phyloP scores from a whole-genome alignment of 495 filamentous ascomycete genomes.

The Penicillium fimorum region DNA sequence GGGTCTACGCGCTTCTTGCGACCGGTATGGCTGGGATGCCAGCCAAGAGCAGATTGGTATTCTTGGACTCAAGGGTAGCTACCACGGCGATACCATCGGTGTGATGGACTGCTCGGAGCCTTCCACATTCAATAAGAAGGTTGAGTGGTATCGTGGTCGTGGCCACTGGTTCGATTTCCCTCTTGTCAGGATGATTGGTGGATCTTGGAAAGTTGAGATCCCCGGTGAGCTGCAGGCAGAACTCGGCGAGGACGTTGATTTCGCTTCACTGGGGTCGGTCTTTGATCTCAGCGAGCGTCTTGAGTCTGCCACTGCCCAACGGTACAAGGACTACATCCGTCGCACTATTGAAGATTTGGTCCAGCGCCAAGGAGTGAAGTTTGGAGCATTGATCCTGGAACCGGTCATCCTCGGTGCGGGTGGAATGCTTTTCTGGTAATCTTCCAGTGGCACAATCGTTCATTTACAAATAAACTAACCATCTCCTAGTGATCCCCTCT shows the following conservation, averaged over 20 bases:
- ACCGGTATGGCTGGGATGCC: slow-evolving; percentile 62
- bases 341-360: slow-evolving; percentile 50
- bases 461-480: not conserved
- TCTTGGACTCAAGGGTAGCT: slow-evolving; percentile 70
- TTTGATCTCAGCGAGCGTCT: slow-evolving; percentile 59
- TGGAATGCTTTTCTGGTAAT: slow-evolving; percentile 74
- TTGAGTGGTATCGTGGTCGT: slow-evolving; percentile 73
- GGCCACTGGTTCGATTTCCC: slow-evolving; percentile 79
- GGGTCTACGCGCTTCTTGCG: slow-evolving; percentile 62
- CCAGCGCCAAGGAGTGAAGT: slow-evolving; percentile 55
- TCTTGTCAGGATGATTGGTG: slow-evolving; percentile 58
- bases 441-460: not conserved
- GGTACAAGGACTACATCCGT: slow-evolving; percentile 59
- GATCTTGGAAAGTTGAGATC: slow-evolving; percentile 60
- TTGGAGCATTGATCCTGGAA: slow-evolving; percentile 73
- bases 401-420: slow-evolving; percentile 74
- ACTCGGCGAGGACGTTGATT: slow-evolving; percentile 46
- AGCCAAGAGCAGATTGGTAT: slow-evolving; percentile 57
- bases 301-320: slow-evolving; percentile 33
- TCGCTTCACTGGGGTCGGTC: slow-evolving; percentile 52
- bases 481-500: slow-evolving; percentile 64
- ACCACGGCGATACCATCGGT: slow-evolving; percentile 80
- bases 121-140: slow-evolving; percentile 67
- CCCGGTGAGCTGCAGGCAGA: slow-evolving; percentile 47
- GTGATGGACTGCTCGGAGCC: slow-evolving; percentile 79